phyloP scores from a whole-genome alignment of 177 flowering plant genomes.

The Tripterygium wilfordii region DNA sequence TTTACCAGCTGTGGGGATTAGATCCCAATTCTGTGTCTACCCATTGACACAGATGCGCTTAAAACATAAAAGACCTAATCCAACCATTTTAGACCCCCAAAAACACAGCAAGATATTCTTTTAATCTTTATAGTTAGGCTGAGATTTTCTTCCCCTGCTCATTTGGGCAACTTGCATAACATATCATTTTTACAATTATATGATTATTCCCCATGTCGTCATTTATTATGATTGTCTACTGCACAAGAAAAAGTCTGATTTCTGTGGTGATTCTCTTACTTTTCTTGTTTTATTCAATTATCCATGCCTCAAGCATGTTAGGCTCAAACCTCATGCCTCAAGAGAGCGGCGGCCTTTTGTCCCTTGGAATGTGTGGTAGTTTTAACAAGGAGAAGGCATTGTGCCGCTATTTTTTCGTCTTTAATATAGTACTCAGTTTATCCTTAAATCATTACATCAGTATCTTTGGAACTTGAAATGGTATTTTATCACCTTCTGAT shows the following conservation, averaged over 20 bases:
- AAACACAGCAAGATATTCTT: conserved; percentile 13
- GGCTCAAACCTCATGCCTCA: too few relatives aligned
- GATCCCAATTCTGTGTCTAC: conserved; percentile 24
- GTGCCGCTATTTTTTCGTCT: too few relatives aligned
- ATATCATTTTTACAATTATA: background rate
- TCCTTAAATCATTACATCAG: background rate
- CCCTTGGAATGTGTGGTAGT: too few relatives aligned
- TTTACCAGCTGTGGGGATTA: conserved; percentile 33
- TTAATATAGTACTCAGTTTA: background rate
- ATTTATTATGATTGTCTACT: too few relatives aligned
- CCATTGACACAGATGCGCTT: conserved; percentile 15
- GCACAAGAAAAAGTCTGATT: too few relatives aligned
- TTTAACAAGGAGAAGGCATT: too few relatives aligned
- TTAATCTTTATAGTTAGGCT: conserved; percentile 9
- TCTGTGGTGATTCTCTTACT: too few relatives aligned
- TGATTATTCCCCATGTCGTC: too few relatives aligned
- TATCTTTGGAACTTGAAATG: conserved; percentile 5
- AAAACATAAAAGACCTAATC: conserved; percentile 5
- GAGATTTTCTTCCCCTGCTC: conserved; percentile 14
- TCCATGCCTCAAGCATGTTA: too few relatives aligned
- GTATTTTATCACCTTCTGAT: conserved; percentile 1
- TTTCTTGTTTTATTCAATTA: too few relatives aligned
- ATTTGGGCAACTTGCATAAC: conserved; percentile 7
- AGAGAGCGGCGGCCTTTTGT: too few relatives aligned
- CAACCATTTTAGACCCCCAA: conserved; percentile 1